Base-by-base conservation (phyloP, 768 basidiomycete species). In the Lepiota venenata region DNA sequence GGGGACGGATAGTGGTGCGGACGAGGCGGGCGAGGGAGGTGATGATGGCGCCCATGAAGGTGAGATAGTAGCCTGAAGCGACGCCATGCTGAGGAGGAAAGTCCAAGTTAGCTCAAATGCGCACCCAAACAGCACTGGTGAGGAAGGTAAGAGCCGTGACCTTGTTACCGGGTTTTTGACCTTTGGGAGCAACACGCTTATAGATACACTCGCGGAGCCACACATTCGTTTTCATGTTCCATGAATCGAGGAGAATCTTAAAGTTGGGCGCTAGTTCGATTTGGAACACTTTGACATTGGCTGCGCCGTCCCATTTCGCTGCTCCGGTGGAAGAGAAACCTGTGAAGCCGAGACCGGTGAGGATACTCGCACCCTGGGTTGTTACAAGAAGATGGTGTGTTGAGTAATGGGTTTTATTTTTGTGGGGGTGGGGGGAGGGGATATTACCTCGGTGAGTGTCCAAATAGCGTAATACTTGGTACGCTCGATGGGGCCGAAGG, bases 121-220 rank as follows among this genome's bases (percentile, higher is more conserved):
- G 65, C 65, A 95, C 95, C 91, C 93, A 98, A 71, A 98, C 83
- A n/a, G 97, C 97, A 61, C 93, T 97, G 0, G 94, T 94, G 32
- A 81, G 72, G 70, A 95, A 98, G 0, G 97, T 99, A 55, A 92
- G 80, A 82, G 98, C 85, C 64, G 86, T 97, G 66, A 91, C 93
- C 66, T 76, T 73, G 69, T 91, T 89, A 1, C 93, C 95, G 2
- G 96, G 90, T 66, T 96, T 98, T 78, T 91, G 85, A 40, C 95
- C 96, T 66, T 88, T 87, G 44, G 89, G 88, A 0, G 93, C 93
- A 56, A 99, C 85, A 9, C 97, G 91, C 70, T 98, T 98, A 78
- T 99, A 99, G 2, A 99, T 80, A 55, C 93, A 95, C 66, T 98
- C 95, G 45, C 97, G 78, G 1, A 99, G 80, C 97, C 97, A 99